Evolutionary conservation across 2,329 filamentous ascomycete genomes (phyloP).

Genomic region (Fusarium praegraminearum): DNA sequence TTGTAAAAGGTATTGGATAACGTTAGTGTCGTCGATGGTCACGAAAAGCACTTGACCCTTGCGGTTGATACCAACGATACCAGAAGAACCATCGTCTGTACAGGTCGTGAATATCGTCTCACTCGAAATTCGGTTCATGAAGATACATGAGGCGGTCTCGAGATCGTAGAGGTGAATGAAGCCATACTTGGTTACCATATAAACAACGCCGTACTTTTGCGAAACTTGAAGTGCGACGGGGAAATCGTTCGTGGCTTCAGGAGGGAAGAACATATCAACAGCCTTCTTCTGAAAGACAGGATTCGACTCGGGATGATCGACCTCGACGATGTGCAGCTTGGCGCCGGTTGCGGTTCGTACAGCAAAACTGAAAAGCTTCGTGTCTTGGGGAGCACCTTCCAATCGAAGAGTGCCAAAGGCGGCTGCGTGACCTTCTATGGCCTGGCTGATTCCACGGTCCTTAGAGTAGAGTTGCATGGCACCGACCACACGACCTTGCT

Average conservation of each 20-base stretch:
- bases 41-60: slow-evolving; percentile 97
- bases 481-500: slow-evolving; percentile 92
- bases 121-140: slow-evolving; percentile 99
- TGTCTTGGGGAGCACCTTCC: slow-evolving; percentile 89
- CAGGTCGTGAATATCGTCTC: slow-evolving; percentile 98
- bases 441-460: slow-evolving; percentile 95
- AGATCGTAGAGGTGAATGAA: slow-evolving; percentile 99
- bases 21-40: slow-evolving; percentile 88
- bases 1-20: slow-evolving; percentile 95
- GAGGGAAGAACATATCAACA: slow-evolving; percentile 97
- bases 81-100: slow-evolving; percentile 83
- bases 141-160: slow-evolving; percentile 94
- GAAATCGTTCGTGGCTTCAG: slow-evolving; percentile 96
- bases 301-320: slow-evolving; percentile 92
- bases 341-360: slow-evolving; percentile 90
- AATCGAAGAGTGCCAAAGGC: slow-evolving; percentile 91
- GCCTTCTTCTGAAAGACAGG: slow-evolving; percentile 94
- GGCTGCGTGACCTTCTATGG: slow-evolving; percentile 96
- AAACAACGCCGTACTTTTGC: slow-evolving; percentile 95
- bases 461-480: slow-evolving; percentile 98
- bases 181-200: slow-evolving; percentile 97
- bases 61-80: slow-evolving; percentile 94
- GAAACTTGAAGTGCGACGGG: slow-evolving; percentile 98
- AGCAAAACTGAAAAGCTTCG: slow-evolving; percentile 96
- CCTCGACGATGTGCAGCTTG: slow-evolving; percentile 97